Base-by-base conservation (phyloP, 1,139 yeast genomes). In the Geotrichum cucujoidarum region DNA sequence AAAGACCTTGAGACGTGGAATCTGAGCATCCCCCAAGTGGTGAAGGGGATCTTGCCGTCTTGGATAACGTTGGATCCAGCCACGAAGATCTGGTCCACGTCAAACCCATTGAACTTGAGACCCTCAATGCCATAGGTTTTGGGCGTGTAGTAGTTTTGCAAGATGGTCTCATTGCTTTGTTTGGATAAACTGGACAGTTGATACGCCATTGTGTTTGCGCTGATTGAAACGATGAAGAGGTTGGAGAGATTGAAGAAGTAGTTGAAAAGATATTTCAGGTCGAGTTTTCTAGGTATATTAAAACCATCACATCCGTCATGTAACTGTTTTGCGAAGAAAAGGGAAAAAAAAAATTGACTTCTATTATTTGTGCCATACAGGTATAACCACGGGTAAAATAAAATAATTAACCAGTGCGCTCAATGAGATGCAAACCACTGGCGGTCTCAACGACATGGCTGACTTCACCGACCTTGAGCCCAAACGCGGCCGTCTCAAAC, bases 401-500 rank as follows among this genome's bases (percentile, higher is more conserved):
- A n/a, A n/a, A n/a, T n/a, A 24, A 10, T 10, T 33, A 49, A 18
- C 38, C 95, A 1, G 92, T 84, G 64, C 98, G 76, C 66, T 85
- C 84, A 60, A 92, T 81, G 55, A 92, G 67, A 63, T 92, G 98
- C 47, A 88, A 81, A 17, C 98, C 98, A 59, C 95, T 83, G 58
- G 85, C 95, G 13, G 92, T 80, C 67, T 89, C 97, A 13, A 92
- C 83, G 20, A 89, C 78, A 46, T 80, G 85, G 61, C 95, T 83
- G 47, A 86, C 67, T 63, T 89, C 95, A 16, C 95, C 96, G 10
- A 89, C 81, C 57, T 86, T 79, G 57, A 92, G 72, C 7, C 70
- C 81, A 64, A 84, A 90, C 0, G 96, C 83, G 2, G 95, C 95
- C 53, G 81, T 81, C 64, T 92, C 98, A 62, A 92, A 92, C 51